These are phyloP conservation scores for Aureobasidium sp. DNA, from an alignment of 2,329 filamentous ascomycete genomes.

Conservation along the genomic window DNA sequence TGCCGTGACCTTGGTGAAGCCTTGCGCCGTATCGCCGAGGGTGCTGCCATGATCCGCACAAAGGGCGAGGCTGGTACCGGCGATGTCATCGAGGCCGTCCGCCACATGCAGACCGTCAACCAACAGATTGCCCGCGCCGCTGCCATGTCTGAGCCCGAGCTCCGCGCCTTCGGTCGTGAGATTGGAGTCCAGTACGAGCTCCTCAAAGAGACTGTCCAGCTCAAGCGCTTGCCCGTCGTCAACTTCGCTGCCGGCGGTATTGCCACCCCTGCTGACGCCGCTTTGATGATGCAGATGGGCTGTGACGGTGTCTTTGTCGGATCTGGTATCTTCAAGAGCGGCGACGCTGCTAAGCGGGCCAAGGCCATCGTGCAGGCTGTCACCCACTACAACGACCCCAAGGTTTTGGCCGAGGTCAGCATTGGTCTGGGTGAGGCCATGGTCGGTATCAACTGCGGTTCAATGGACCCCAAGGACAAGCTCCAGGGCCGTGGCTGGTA, in stretches of 20 bases:
- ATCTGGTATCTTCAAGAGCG: constrained; percentile 94
- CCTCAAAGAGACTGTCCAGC: constrained; percentile 77
- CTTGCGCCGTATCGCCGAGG: constrained; percentile 80
- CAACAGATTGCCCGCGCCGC: constrained; percentile 69
- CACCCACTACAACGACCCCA: constrained; percentile 80
- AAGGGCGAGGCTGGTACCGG: constrained; percentile 97
- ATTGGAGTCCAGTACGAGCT: constrained; percentile 71
- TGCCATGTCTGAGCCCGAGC: constrained; percentile 59
- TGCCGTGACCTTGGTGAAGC: constrained; percentile 93
- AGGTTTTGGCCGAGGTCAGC: constrained; percentile 79
- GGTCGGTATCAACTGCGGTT: constrained; percentile 85
- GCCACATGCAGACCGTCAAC: constrained; percentile 90
- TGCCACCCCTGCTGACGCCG: constrained; percentile 96
- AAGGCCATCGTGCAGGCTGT: constrained; percentile 92
- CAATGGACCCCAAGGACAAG: constrained; percentile 72
- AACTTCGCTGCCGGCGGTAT: constrained; percentile 98
- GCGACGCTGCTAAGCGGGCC: constrained; percentile 81
- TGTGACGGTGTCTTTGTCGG: constrained; percentile 98
- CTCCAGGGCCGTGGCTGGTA: constrained; percentile 83
- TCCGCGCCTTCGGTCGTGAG: constrained; percentile 73
- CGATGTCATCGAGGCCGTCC: constrained; percentile 92
- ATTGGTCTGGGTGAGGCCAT: constrained; percentile 92
- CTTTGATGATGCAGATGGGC: constrained; percentile 97
- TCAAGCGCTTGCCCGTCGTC: constrained; percentile 85
- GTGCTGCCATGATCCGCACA: constrained; percentile 96